Conservation (phyloP, 1,284 basidiomycete genomes). For the Pascua sp. region DNA sequence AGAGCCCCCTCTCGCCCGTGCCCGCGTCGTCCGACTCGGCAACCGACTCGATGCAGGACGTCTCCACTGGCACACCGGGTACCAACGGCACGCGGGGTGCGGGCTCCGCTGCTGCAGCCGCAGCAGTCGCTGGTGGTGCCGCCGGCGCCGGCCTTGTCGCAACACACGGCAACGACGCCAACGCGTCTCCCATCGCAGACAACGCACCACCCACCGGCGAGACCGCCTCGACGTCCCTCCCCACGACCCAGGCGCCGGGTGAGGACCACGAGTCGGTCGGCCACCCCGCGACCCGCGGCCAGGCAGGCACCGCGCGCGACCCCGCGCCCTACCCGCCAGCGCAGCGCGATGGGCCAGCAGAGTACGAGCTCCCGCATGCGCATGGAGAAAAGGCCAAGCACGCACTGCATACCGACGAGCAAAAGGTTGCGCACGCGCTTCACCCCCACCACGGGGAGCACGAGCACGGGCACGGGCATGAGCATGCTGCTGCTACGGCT, state of each 20-base stretch:
- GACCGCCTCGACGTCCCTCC: slow-evolving; percentile 2
- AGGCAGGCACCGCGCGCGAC: slow-evolving; percentile 20
- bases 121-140: background rate
- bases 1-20: background rate
- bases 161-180: slow-evolving; percentile 1
- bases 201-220: background rate
- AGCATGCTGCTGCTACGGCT: too few species aligned
- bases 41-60: background rate
- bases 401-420: too few species aligned
- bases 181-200: background rate
- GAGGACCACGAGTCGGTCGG: slow-evolving; percentile 27
- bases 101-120: background rate
- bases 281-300: slow-evolving; percentile 25
- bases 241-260: slow-evolving; percentile 23
- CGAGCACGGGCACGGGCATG: too few species aligned
- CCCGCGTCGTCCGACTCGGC: background rate
- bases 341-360: too few species aligned
- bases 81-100: background rate
- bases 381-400: too few species aligned
- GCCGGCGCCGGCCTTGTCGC: background rate
- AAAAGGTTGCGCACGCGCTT: too few species aligned
- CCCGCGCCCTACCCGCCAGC: slow-evolving; percentile 19
- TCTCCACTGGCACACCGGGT: background rate
- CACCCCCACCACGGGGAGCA: too few species aligned
- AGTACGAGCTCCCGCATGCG: too few species aligned